Base-by-base conservation (phyloP, 192 early-diverging fungal genomes). In the Coemansia sp. region DNA sequence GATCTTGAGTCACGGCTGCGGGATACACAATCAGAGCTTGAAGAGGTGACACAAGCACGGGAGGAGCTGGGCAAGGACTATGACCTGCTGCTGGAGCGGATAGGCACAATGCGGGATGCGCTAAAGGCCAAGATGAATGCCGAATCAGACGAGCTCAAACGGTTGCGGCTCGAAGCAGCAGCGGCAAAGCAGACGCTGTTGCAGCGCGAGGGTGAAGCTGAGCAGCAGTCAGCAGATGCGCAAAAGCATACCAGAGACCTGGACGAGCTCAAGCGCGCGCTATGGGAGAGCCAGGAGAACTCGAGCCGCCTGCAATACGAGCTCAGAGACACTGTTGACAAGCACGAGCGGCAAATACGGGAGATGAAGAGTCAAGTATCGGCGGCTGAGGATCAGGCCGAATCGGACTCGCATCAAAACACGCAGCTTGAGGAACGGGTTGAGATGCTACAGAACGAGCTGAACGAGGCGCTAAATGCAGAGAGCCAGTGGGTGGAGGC, bases 51-150 rank as follows among this genome's bases (percentile, higher is more conserved):
- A 5, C 74, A 74, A 9, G 65, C 71, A 21, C 71, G 69, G 42
- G 71, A 70, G 22, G 80, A 82, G 44, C 80, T 87, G 2, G 64
- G 64, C 17, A 66, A 69, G 64, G 83, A 82, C 57, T 80, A 94
- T 58, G 84, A 89, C 46, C 64, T 83, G 38, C 70, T 95, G 14
- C 69, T 96, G 46, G 91, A 87, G 23, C 87, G 89, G 53, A 78
- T 97, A 5, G 81, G 86, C 2, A 87, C 81, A 22, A 88, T 95
- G 84, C 94, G 94, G 65, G 89, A 87, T 28, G 87, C 90, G 0
- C 69, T 96, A 2, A 87, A 84, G 31, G 86, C 93, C 11, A 90
- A 91, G 74, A 81, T 96, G 53, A 91, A 94, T 68, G 88, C 86
- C 10, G 94, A 97, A 59, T 89, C 90, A 52, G 77, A 75, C 47